phyloP scores from a whole-genome alignment of 192 early-diverging fungal genomes.

The Linderina pennispora region DNA sequence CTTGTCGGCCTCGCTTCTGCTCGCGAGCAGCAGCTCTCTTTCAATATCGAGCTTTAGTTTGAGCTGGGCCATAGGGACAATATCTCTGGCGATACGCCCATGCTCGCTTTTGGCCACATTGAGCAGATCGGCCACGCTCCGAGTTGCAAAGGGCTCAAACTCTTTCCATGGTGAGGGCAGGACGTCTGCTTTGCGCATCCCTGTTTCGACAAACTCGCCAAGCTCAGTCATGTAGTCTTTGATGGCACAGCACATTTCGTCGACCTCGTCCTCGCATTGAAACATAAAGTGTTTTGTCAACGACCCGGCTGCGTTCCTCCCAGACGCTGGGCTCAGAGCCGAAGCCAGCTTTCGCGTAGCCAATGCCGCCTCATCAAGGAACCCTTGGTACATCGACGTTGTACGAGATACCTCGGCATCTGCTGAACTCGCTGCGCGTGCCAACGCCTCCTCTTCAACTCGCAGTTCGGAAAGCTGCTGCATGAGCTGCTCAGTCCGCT shows the following conservation, averaged over 20 bases:
- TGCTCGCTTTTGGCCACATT: constrained; percentile 13
- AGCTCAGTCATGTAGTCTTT: constrained; percentile 4
- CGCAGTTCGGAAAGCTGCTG: constrained; percentile 14
- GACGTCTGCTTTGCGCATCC: constrained; percentile 1
- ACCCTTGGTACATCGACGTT: constrained; percentile 12
- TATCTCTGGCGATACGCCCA: constrained; percentile 1
- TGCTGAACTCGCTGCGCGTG: constrained; percentile 6
- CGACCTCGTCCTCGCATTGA: constrained; percentile 6
- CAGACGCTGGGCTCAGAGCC: too few relatives aligned
- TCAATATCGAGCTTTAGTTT: constrained; percentile 7
- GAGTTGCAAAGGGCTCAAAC: constrained; percentile 24
- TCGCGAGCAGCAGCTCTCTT: constrained; percentile 4
- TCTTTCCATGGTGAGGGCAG: constrained; percentile 38
- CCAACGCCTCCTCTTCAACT: constrained; percentile 25
- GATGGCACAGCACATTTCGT: constrained; percentile 2
- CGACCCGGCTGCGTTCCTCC: too few relatives aligned
- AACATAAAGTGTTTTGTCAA: too few relatives aligned
- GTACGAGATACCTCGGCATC: constrained; percentile 27
- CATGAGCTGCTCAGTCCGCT: constrained; percentile 19
- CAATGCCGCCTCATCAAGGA: constrained; percentile 22
- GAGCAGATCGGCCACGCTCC: constrained; percentile 10
- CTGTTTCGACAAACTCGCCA: not conserved
- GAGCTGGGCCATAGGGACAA: not conserved
- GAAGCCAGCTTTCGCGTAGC: too few relatives aligned
- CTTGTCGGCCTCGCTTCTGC: constrained; percentile 10